These are phyloP conservation scores for Gautieria morchelliformis DNA, from an alignment of 768 basidiomycete genomes.

Conservation along the genomic window DNA sequence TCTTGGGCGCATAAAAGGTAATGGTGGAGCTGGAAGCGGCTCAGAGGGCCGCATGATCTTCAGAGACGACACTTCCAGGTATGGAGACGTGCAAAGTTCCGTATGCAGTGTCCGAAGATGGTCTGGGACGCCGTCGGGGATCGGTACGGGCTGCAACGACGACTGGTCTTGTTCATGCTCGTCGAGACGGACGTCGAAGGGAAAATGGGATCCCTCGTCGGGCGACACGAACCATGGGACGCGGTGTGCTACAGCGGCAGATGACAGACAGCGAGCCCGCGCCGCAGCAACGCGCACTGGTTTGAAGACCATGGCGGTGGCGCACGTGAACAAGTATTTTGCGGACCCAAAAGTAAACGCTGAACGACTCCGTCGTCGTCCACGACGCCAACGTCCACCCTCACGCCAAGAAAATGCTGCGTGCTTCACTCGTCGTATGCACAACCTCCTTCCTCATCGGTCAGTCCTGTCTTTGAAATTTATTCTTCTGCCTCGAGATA, in stretches of 20 bases:
- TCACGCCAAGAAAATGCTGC: conserved; percentile 46
- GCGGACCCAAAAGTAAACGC: background rate
- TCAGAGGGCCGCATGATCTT: conserved; percentile 42
- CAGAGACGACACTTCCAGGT: conserved; percentile 53
- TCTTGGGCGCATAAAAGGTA: conserved; percentile 47
- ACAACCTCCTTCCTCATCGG: conserved; percentile 76
- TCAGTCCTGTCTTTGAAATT: conserved; percentile 22
- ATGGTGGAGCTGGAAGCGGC: conserved; percentile 46
- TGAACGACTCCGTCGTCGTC: background rate
- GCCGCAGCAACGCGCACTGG: background rate
- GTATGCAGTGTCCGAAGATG: conserved; percentile 47
- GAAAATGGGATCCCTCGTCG: conserved; percentile 15
- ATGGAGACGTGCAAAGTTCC: conserved; percentile 50
- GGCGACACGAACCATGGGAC: conserved; percentile 61
- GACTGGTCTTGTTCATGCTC: conserved; percentile 19
- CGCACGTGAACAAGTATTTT: background rate
- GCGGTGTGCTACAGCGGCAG: background rate
- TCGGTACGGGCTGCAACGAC: conserved; percentile 20
- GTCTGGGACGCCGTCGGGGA: conserved; percentile 46
- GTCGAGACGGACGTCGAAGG: conserved; percentile 8
- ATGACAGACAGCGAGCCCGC: background rate
- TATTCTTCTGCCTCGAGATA: background rate
- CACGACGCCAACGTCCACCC: background rate
- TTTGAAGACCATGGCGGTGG: background rate
- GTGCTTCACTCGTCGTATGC: conserved; percentile 66